A percentile compares a stretch with the other conserved stretches of the same genome.
Evolutionary conservation across 768 basidiomycete species (phyloP).

Genomic region (Collybiopsis luxurians): DNA sequence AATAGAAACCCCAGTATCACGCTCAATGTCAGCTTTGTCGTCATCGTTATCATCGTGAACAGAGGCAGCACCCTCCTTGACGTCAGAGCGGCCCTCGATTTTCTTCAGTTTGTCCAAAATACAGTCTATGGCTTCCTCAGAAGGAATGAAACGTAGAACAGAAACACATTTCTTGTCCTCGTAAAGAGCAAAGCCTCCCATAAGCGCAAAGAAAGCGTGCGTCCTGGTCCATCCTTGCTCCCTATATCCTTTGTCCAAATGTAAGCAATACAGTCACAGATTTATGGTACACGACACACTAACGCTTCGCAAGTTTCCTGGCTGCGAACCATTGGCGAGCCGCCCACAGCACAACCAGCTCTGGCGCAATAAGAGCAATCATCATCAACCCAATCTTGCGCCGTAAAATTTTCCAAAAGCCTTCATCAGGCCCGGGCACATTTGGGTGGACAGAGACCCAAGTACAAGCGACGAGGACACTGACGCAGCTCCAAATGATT

Average conservation of each 20-base stretch:
- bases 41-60: no score
- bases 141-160: background rate
- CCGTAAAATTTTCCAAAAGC: no score
- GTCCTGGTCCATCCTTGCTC: background rate
- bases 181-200: conserved; percentile 17
- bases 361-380: conserved; percentile 7
- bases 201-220: conserved; percentile 11
- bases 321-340: conserved; percentile 9
- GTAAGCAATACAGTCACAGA: no score
- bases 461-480: background rate
- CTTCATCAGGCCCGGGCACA: background rate
- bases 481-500: conserved; percentile 10
- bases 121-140: no score
- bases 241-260: no score
- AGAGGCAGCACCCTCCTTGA: no score
- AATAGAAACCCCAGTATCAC: no score
- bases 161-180: background rate
- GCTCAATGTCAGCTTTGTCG: no score
- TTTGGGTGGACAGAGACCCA: conserved; percentile 10
- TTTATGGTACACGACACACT: no score
- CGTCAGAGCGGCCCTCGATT: no score
- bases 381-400: background rate
- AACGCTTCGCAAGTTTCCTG: background rate
- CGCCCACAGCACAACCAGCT: conserved; percentile 11
- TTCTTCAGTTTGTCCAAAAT: no score